phyloP scores from a whole-genome alignment of 2,329 filamentous ascomycete genomes.

The Thermoascus crustaceus region DNA sequence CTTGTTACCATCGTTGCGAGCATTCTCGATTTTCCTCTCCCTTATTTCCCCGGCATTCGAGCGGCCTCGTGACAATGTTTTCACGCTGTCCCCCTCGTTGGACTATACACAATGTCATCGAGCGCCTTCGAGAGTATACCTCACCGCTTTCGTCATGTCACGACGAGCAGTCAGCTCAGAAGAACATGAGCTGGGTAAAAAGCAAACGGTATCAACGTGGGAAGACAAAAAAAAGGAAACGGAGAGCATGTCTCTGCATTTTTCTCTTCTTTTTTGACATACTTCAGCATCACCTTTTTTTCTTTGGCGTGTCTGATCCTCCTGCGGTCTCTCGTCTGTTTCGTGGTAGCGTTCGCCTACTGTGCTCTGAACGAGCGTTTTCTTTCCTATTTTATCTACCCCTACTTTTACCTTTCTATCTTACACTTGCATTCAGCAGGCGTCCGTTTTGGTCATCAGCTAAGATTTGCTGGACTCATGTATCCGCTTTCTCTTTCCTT shows the following conservation, averaged over 20 bases:
- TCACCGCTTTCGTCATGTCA: too few relatives aligned
- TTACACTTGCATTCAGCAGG: constrained; percentile 34
- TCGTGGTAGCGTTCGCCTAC: constrained; percentile 10
- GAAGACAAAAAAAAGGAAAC: constrained; percentile 6
- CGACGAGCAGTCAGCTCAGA: too few relatives aligned
- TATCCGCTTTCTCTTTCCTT: constrained; percentile 18
- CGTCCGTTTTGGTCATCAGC: constrained; percentile 28
- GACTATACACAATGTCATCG: too few relatives aligned
- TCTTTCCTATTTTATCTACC: constrained; percentile 18
- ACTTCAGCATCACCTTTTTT: constrained; percentile 7
- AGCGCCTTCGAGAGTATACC: too few relatives aligned
- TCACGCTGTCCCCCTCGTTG: too few relatives aligned
- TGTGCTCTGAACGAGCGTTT: constrained; percentile 20
- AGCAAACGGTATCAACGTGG: too few relatives aligned
- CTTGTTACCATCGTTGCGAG: constrained; percentile 19
- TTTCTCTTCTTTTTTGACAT: constrained; percentile 6
- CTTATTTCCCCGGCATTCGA: constrained; percentile 1
- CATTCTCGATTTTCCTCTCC: constrained; percentile 13
- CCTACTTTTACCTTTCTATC: too few relatives aligned
- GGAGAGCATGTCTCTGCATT: constrained; percentile 4
- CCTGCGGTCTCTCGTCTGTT: constrained; percentile 5
- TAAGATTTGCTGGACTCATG: constrained; percentile 23
- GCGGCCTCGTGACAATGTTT: not conserved
- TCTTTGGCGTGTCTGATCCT: constrained; percentile 3
- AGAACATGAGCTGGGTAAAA: too few relatives aligned